Evolutionary conservation across 75 land plant genomes (phyloP), one percentile per base, ranked within the genome.

Genomic region (Cupressus sempervirens): DNA sequence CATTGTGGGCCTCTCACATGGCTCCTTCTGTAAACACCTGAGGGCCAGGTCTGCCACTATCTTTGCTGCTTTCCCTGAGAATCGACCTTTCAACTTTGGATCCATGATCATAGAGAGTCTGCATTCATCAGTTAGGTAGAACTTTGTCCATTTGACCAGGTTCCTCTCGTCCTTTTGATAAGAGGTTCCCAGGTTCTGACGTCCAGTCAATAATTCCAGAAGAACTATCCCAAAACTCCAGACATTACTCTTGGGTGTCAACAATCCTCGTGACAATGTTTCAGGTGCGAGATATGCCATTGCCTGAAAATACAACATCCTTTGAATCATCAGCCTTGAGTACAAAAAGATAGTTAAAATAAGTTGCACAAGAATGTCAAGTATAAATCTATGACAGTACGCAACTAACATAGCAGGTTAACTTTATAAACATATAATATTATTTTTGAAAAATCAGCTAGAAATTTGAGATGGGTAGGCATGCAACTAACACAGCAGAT

Each of bases 141-240:
- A 93, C 38, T 85, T 88, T 65, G 94, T 91, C 97, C 97, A 98
- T 68, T 92, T 91, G 43, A 96, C 93, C 23, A 98, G 84, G 84
- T 91, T 93, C 80, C 92, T 87, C 85, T 94, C 98, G 52, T 93
- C 94, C 80, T 89, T 91, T 7, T 91, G 89, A 84, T 89, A 83
- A 16, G 30, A 52, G 7, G 58, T 74, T 82, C 95, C 98, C 48
- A 90, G 86, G 84, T 95, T 89, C 85, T 84, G 91, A 43, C 92
- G 83, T 40, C 98, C 99, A 46, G 99, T 98, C 7, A 98, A 89
- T 20, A 98, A 88, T 87, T 98, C 99, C 34, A 98, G 91, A 88
- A 98, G 92, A n/a, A 98, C 90, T 32, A 98, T 88, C 20, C 99
- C 99, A 87, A 98, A 98, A 80, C 97, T 94, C 93, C 93, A 98